Percentiles rank a stretch among this genome's conserved stretches.
These are phyloP conservation scores for Chlamydomonas schloesseri DNA, from an alignment of 139 green algal species.

Conservation along the genomic window DNA sequence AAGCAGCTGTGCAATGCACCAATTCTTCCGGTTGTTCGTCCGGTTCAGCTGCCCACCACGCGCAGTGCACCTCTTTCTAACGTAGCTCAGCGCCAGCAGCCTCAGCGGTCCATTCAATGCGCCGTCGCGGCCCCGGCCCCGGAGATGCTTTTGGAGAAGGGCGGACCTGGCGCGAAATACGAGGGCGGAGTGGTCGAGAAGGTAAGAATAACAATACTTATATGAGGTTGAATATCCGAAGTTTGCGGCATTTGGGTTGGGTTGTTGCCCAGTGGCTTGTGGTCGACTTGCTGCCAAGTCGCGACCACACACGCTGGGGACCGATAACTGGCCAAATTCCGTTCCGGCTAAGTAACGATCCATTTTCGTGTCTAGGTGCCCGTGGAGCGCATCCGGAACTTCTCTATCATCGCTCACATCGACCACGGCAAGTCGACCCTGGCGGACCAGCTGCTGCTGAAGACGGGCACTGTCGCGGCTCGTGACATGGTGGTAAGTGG, in stretches of 20 bases:
- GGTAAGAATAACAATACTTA: background rate
- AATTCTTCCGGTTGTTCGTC: background rate
- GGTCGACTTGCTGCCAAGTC: too few species aligned
- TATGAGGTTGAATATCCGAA: too few species aligned
- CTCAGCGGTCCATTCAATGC: background rate
- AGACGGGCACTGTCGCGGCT: constrained; percentile 86
- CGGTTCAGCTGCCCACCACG: too few species aligned
- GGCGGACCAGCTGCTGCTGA: constrained; percentile 83
- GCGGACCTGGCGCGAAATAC: constrained; percentile 35
- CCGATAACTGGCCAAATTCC: too few species aligned
- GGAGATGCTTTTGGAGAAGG: constrained; percentile 31
- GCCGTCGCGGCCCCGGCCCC: background rate
- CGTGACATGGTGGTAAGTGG: constrained; percentile 80
- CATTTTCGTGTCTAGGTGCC: constrained; percentile 41
- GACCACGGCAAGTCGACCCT: constrained; percentile 93
- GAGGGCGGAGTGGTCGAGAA: constrained; percentile 33
- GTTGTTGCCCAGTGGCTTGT: background rate
- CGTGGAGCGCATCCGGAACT: constrained; percentile 80
- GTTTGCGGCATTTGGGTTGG: background rate
- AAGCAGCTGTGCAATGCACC: background rate
- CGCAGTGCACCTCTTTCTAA: background rate
- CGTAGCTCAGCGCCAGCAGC: background rate
- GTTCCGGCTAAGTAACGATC: too few species aligned
- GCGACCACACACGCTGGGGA: background rate
- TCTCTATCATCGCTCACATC: constrained; percentile 91